Conservation (phyloP, 1,284 basidiomycete species). For the Exsudoporus floridanus region DNA sequence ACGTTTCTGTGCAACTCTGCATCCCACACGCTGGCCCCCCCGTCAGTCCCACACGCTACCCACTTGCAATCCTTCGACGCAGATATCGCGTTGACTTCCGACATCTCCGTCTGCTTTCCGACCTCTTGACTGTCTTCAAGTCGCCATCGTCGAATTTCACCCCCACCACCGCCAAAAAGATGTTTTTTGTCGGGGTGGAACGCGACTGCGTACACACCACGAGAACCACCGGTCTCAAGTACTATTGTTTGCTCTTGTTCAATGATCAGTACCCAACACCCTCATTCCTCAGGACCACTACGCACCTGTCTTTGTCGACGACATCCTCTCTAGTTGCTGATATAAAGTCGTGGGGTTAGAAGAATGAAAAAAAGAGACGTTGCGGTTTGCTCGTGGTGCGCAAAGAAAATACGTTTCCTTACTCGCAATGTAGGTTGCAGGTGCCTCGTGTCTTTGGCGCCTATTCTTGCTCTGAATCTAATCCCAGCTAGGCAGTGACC, state of each 20-base stretch:
- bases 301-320: no score
- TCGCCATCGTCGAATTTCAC: not conserved
- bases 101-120: not conserved
- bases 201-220: not conserved
- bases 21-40: not conserved
- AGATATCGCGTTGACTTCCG: not conserved
- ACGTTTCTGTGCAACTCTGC: not conserved
- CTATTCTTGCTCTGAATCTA: no score
- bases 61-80: not conserved
- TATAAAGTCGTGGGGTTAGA: no score
- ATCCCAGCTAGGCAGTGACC: no score
- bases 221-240: not conserved
- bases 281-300: no score
- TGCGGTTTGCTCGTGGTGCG: no score
- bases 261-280: not conserved
- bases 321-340: no score
- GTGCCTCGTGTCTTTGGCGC: no score
- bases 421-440: no score
- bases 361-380: no score
- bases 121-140: not conserved
- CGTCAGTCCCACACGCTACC: not conserved
- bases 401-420: no score
- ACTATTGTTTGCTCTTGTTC: not conserved
- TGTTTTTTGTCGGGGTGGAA: not conserved
- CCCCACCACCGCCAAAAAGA: accelerated